phyloP scores from a whole-genome alignment of 257 asterid species.

The Schizonepeta tenuifolia region DNA sequence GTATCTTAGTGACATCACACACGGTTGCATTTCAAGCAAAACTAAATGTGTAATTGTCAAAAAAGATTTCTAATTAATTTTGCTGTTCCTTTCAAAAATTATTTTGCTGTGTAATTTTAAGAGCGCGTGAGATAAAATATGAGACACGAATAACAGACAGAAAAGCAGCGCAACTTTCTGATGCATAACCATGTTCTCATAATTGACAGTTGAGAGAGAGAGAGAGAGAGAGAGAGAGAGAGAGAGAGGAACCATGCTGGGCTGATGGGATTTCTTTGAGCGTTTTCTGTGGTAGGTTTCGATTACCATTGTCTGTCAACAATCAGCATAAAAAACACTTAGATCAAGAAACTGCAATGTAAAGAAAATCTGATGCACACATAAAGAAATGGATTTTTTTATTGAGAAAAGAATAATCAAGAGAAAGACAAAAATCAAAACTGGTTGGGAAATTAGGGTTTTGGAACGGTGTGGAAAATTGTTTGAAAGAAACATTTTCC shows the following conservation, averaged over 20 bases:
- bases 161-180: slow-evolving; percentile 24
- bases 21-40: not conserved
- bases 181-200: slow-evolving; percentile 29
- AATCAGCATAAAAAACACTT: not conserved
- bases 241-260: slow-evolving; percentile 40
- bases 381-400: not conserved
- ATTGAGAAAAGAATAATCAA: not conserved
- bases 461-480: slow-evolving; percentile 19
- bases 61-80: too few relatives aligned
- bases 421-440: not conserved
- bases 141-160: slow-evolving; percentile 42
- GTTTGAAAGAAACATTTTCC: slow-evolving; percentile 34
- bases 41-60: not conserved
- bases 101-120: not conserved
- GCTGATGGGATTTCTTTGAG: slow-evolving; percentile 48
- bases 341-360: not conserved
- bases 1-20: slow-evolving; percentile 25
- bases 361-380: not conserved
- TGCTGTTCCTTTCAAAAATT: too few relatives aligned
- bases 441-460: slow-evolving; percentile 45
- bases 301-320: slow-evolving; percentile 47
- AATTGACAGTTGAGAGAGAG: slow-evolving; percentile 36
- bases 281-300: slow-evolving; percentile 78
- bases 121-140: slow-evolving; percentile 41
- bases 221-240: slow-evolving; percentile 35